A percentile compares a stretch with the other conserved stretches of the same genome.
These are phyloP conservation scores for Corymbia calophylla DNA, from an alignment of 441 rosid species.

Conservation along the genomic window DNA sequence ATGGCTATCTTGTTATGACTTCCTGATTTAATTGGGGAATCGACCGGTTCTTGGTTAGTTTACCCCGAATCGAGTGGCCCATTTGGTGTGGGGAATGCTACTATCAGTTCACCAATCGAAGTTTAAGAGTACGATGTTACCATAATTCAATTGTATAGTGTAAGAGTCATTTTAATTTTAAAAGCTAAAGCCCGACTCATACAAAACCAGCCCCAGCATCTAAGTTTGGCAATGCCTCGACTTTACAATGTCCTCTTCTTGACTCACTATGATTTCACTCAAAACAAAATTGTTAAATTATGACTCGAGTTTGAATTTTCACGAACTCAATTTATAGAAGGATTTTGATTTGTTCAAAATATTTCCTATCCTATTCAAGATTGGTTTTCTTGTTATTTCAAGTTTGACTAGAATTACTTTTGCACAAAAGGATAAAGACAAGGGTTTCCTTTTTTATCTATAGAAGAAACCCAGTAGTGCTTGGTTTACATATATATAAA, in stretches of 20 bases:
- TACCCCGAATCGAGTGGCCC: background rate
- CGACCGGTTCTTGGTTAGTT: background rate
- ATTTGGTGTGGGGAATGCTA: background rate
- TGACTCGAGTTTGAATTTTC: too few relatives aligned
- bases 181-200: background rate
- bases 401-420: too few relatives aligned
- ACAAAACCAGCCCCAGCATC: background rate
- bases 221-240: background rate
- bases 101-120: background rate
- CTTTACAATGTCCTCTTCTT: background rate
- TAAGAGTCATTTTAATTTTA: background rate
- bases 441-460: too few relatives aligned
- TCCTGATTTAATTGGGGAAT: background rate
- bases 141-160: background rate
- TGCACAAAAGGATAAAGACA: too few relatives aligned
- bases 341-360: too few relatives aligned
- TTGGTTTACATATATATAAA: too few relatives aligned
- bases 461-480: too few relatives aligned
- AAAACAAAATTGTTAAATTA: background rate
- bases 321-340: too few relatives aligned
- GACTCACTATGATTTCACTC: background rate
- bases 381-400: too few relatives aligned
- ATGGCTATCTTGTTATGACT: too few relatives aligned
- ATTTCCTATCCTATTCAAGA: too few relatives aligned
- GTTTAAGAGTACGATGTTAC: background rate